Evolutionary conservation across 305 asterid genomes (phyloP).

Genomic region (Solanum aculeatissimum): DNA sequence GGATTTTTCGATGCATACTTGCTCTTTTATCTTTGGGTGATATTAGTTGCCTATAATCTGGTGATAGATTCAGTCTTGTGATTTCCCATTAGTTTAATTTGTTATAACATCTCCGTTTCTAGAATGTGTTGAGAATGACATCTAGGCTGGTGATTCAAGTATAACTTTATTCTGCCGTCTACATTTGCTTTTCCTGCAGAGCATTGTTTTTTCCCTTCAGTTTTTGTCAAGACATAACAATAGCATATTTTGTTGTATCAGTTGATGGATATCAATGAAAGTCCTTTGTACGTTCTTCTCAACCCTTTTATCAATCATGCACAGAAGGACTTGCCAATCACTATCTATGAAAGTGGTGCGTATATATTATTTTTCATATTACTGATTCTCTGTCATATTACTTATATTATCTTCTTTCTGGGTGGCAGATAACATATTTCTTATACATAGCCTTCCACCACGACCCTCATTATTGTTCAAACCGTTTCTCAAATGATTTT

Average conservation of each 20-base stretch:
- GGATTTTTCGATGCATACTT: background rate
- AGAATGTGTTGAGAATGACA: background rate
- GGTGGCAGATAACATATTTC: background rate
- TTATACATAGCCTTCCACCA: background rate
- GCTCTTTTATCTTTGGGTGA: background rate
- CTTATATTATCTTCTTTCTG: background rate
- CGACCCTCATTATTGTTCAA: background rate
- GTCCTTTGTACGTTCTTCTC: conserved; percentile 82
- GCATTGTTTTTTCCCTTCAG: background rate
- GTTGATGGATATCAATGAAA: conserved; percentile 94
- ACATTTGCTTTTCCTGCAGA: background rate
- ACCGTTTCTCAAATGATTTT: background rate
- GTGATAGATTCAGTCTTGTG: background rate
- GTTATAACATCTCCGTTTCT: background rate
- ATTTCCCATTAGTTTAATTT: background rate
- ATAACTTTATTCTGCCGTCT: background rate
- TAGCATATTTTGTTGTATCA: conserved; percentile 14
- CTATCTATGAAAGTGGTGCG: conserved; percentile 85
- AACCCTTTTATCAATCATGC: conserved; percentile 82
- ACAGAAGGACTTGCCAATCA: conserved; percentile 85
- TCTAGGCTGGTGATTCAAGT: background rate
- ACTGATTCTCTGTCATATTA: background rate
- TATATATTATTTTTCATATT: background rate
- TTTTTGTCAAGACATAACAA: background rate
- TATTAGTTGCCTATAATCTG: background rate